These are phyloP conservation scores for Ceratobasidium sp. DNA, from an alignment of 1,284 basidiomycete species.

Conservation along the genomic window DNA sequence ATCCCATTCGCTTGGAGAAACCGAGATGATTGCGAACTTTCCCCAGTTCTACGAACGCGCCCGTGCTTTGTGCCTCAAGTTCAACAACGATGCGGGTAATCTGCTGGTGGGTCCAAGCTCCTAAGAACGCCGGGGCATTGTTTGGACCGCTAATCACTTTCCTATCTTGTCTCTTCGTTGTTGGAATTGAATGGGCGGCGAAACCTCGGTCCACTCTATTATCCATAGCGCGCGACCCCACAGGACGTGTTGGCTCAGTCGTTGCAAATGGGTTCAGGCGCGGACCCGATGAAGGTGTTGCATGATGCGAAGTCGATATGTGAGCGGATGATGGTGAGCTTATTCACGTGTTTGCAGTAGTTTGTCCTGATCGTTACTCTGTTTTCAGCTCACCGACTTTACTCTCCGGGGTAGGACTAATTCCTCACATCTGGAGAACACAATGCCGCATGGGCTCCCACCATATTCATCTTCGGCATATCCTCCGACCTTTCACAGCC, in stretches of 20 bases:
- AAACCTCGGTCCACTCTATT: constrained; percentile 29
- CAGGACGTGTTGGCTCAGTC: constrained; percentile 37
- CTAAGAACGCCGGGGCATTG: constrained; percentile 25
- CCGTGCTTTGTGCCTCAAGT: constrained; percentile 36
- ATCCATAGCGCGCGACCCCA: constrained; percentile 30
- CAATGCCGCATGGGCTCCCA: constrained; percentile 28
- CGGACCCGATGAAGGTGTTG: constrained; percentile 35
- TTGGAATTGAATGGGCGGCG: constrained; percentile 27
- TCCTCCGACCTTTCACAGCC: constrained; percentile 34
- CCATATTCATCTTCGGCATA: constrained; percentile 35
- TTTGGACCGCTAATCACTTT: constrained; percentile 38
- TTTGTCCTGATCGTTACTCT: neutral
- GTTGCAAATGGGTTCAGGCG: constrained; percentile 35
- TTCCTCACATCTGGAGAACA: constrained; percentile 30
- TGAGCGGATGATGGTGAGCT: constrained; percentile 38
- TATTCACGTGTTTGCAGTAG: constrained; percentile 4
- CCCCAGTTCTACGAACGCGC: constrained; percentile 39
- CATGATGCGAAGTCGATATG: constrained; percentile 38
- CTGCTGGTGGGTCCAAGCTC: constrained; percentile 36
- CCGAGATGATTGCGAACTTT: constrained; percentile 39
- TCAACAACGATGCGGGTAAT: constrained; percentile 36
- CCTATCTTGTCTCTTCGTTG: constrained; percentile 32
- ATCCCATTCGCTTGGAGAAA: constrained; percentile 34
- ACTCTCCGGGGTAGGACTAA: constrained; percentile 27
- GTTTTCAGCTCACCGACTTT: constrained; percentile 29